phyloP scores from a whole-genome alignment of 371 early-diverging fungal genomes.

The Thermomucor indicae-seudaticae region DNA sequence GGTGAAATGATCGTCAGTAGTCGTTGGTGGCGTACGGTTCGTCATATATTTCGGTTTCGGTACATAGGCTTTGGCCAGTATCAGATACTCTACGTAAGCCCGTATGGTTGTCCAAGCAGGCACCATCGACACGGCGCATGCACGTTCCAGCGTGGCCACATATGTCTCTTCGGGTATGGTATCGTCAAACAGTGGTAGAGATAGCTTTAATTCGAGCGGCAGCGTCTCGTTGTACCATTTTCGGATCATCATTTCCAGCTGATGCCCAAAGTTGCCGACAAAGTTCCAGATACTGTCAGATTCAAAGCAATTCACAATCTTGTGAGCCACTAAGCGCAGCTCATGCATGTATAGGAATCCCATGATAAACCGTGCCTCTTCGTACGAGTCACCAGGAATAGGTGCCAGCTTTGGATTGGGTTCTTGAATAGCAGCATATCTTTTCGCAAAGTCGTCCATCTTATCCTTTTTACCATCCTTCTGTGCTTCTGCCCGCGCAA shows the following conservation, averaged over 20 bases:
- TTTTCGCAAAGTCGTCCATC: background rate
- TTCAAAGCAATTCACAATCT: slow-evolving; percentile 4
- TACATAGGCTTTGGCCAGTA: slow-evolving; percentile 65
- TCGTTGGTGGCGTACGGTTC: background rate
- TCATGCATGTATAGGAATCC: slow-evolving; percentile 1
- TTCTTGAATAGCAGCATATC: background rate
- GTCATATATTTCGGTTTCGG: slow-evolving; percentile 39
- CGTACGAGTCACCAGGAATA: slow-evolving; percentile 10
- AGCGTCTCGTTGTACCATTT: slow-evolving; percentile 26
- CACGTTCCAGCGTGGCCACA: slow-evolving; percentile 2
- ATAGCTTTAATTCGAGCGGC: slow-evolving; percentile 17
- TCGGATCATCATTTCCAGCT: slow-evolving; percentile 31
- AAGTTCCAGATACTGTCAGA: slow-evolving; percentile 11
- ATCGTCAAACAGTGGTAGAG: slow-evolving; percentile 29
- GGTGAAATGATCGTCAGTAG: background rate
- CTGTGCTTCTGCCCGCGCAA: background rate
- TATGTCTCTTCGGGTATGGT: slow-evolving; percentile 9
- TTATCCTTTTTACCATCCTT: background rate
- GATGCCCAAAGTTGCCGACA: slow-evolving; percentile 26
- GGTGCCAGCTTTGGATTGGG: background rate
- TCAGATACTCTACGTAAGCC: slow-evolving; percentile 51
- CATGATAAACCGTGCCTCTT: slow-evolving; percentile 14
- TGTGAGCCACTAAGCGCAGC: slow-evolving; percentile 10
- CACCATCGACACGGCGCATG: slow-evolving; percentile 1
- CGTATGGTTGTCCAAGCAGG: slow-evolving; percentile 15